These are phyloP conservation scores for Radiomyces spectabilis DNA, from an alignment of 192 early-diverging fungal genomes.

Conservation along the genomic window DNA sequence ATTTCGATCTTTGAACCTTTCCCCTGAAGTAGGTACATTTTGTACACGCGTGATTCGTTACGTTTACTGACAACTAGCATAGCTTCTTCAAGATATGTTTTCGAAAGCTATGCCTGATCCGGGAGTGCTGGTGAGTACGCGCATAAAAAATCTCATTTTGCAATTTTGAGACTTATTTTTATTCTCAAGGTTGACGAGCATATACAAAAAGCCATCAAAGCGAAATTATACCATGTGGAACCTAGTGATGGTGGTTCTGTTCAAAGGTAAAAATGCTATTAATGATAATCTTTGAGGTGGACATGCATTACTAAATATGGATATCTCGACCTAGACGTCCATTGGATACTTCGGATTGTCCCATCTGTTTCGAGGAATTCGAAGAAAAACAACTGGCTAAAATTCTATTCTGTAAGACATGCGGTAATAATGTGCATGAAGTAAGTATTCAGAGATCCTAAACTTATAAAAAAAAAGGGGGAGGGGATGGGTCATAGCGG, in stretches of 20 bases:
- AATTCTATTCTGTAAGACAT: conserved; percentile 8
- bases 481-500: neutral
- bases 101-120: no score
- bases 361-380: conserved; percentile 22
- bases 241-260: neutral
- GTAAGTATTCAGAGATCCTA: neutral
- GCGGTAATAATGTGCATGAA: conserved; percentile 18
- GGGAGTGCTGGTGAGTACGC: no score
- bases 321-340: conserved; percentile 1
- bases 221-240: neutral
- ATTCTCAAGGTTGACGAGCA: neutral
- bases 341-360: conserved; percentile 20
- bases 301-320: neutral
- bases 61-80: no score
- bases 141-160: no score
- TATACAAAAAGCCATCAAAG: neutral
- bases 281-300: neutral
- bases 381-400: neutral
- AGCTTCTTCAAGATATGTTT: no score
- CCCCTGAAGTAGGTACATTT: no score
- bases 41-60: no score
- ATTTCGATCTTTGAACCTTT: no score
- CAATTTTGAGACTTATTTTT: no score
- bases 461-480: no score
- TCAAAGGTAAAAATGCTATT: neutral